These are phyloP conservation scores for Yamadazyma ubonensis DNA, from an alignment of 805 yeast species.

Conservation along the genomic window DNA sequence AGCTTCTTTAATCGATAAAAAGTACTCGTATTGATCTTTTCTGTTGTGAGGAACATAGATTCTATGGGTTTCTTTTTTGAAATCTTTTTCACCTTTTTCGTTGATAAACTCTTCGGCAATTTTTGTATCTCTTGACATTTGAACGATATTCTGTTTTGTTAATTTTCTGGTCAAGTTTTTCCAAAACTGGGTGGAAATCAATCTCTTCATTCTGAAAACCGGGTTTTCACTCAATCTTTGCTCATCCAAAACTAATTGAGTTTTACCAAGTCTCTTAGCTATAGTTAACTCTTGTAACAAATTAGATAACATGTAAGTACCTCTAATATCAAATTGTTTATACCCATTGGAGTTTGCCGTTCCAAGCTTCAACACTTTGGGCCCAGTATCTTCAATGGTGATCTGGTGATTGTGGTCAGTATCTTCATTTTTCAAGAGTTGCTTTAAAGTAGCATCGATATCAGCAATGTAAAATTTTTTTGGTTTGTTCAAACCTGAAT, in stretches of 20 bases:
- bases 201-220: constrained; percentile 68
- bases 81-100: constrained; percentile 27
- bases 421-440: constrained; percentile 73
- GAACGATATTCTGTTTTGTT: constrained; percentile 58
- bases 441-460: constrained; percentile 68
- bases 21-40: constrained; percentile 72
- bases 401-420: constrained; percentile 81
- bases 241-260: constrained; percentile 77
- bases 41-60: constrained; percentile 73
- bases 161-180: constrained; percentile 68
- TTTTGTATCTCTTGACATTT: constrained; percentile 78
- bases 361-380: constrained; percentile 30
- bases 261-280: constrained; percentile 77
- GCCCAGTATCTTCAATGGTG: constrained; percentile 34
- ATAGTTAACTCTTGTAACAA: constrained; percentile 84
- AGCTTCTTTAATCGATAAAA: constrained; percentile 47
- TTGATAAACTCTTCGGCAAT: constrained; percentile 50
- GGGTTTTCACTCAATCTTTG: constrained; percentile 85
- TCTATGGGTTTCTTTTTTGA: constrained; percentile 62
- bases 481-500: constrained; percentile 23
- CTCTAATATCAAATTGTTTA: constrained; percentile 70
- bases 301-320: constrained; percentile 87
- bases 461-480: constrained; percentile 68
- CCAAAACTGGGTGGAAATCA: constrained; percentile 82
- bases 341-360: constrained; percentile 85